A percentile compares a stretch with the other conserved stretches of the same genome.
Evolutionary conservation across 345 rosid species (phyloP).

Genomic region (Gossypium thurberi): DNA sequence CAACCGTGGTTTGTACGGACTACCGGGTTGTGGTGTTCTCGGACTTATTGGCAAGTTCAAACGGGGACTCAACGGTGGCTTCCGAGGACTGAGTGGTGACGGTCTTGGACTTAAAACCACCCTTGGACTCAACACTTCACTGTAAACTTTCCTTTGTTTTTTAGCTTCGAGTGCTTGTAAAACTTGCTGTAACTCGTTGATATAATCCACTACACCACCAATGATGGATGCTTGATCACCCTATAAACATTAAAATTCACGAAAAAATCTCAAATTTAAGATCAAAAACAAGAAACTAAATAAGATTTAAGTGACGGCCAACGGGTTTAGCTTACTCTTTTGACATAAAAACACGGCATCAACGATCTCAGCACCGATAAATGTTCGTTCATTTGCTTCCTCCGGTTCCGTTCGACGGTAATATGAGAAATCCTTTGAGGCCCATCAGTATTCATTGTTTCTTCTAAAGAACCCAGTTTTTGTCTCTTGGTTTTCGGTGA

Average conservation of each 20-base stretch:
- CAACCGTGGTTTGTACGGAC: slow-evolving; percentile 54
- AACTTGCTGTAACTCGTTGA: slow-evolving; percentile 85
- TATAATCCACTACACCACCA: slow-evolving; percentile 95
- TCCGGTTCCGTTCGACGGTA: slow-evolving; percentile 90
- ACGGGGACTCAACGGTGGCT: slow-evolving; percentile 43
- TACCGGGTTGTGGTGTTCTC: slow-evolving; percentile 63
- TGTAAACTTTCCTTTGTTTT: slow-evolving; percentile 82
- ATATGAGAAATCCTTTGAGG: slow-evolving; percentile 73
- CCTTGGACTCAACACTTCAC: slow-evolving; percentile 84
- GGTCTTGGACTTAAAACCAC: slow-evolving; percentile 58
- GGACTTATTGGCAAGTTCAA: slow-evolving; percentile 74
- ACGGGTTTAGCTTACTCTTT: slow-evolving; percentile 55
- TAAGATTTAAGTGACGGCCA: neutral
- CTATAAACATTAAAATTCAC: slow-evolving; percentile 15
- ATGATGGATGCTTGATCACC: slow-evolving; percentile 99
- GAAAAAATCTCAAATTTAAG: no score
- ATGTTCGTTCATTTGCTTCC: slow-evolving; percentile 98
- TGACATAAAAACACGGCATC: slow-evolving; percentile 98
- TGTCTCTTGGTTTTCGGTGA: slow-evolving; percentile 41
- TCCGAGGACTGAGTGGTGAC: slow-evolving; percentile 67
- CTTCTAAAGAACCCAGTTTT: slow-evolving; percentile 26
- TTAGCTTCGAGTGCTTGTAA: slow-evolving; percentile 84
- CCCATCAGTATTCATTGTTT: slow-evolving; percentile 43
- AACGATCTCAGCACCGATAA: slow-evolving; percentile 74
- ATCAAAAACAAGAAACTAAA: neutral